Evolutionary conservation across 208 protist genomes (phyloP), one percentile per base, ranked within the genome.

Genomic region (Leishmania guyanensis): DNA sequence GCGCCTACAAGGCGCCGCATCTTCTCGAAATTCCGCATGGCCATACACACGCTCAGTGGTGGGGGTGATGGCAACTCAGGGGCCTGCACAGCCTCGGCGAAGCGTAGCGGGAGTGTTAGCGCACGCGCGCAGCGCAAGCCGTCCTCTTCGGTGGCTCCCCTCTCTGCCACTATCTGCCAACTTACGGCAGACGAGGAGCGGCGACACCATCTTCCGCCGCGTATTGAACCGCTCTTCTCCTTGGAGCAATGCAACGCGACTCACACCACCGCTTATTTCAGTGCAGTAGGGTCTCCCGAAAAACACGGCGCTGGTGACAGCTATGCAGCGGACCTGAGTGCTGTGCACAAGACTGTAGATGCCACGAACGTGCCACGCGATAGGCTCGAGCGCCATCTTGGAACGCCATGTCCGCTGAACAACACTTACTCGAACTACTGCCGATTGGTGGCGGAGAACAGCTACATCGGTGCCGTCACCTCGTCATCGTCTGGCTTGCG

Each of bases 1-100:
- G 56, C 75, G 68, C 60, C 79, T 58, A 20, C 84, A 8, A 36
- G 70, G 5, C 78, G 79, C 43, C 33, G 77, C 51, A 36, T 84
- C 53, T 68, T 80, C 36, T 79, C 80, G 1, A 33, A 66, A 22
- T 84, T 84, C 56, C 80, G 80, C 80, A 84, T 84, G 65, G 80
- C 75, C 22, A 51, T 84, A 43, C 75, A 84, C 68, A 54, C 80
- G 48, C 64, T 84, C 39, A 48, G 65, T 17, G 75, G 80, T 48
- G 46, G 73, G 0, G 29, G 70, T 3, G 36, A 26, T 3, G 64
- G 66, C 60, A n/a, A 62, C 56, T 22, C 60, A 29, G 29, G 64
- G 8, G 71, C 33, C 4, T 33, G 53, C 3, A 60, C 53, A 29
- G 60, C 36, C 50, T 50, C 17, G 22, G 36, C 5, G 6, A 75